phyloP scores from a whole-genome alignment of 768 basidiomycete genomes.

The Russula foetens region DNA sequence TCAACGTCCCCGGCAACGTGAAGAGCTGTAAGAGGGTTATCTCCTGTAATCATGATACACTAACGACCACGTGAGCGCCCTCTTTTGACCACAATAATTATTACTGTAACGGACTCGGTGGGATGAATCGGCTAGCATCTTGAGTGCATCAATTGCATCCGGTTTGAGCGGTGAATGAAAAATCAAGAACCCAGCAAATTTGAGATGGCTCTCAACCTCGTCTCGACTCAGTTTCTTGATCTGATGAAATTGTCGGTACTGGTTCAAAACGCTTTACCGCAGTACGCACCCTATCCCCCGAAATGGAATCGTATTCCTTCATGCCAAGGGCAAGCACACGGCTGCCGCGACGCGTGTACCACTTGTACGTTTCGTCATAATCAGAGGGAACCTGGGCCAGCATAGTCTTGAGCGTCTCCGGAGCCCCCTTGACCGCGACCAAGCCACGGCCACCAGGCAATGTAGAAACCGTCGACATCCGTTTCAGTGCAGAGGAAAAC shows the following conservation, averaged over 20 bases:
- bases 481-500: conserved; percentile 94
- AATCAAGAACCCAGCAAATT: conserved; percentile 93
- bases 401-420: conserved; percentile 93
- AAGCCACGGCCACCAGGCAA: conserved; percentile 51
- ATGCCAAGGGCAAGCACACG: conserved; percentile 87
- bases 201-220: conserved; percentile 66
- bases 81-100: conserved; percentile 2
- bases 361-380: conserved; percentile 94
- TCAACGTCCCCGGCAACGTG: conserved; percentile 96
- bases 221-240: conserved; percentile 85
- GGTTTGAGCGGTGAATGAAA: conserved; percentile 97
- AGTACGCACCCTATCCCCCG: conserved; percentile 59
- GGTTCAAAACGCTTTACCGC: background rate
- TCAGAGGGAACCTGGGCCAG: conserved; percentile 58
- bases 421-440: conserved; percentile 89
- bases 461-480: conserved; percentile 88
- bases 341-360: conserved; percentile 87
- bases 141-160: conserved; percentile 84
- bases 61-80: conserved; percentile 26
- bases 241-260: conserved; percentile 31
- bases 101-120: conserved; percentile 64
- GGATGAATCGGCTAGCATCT: conserved; percentile 93
- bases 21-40: conserved; percentile 94
- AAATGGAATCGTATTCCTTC: conserved; percentile 71
- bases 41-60: conserved; percentile 99